A percentile compares a stretch with the other conserved stretches of the same genome.
phyloP scores from a whole-genome alignment of 306 rosid genomes.

The Cicer chorassanicum region DNA sequence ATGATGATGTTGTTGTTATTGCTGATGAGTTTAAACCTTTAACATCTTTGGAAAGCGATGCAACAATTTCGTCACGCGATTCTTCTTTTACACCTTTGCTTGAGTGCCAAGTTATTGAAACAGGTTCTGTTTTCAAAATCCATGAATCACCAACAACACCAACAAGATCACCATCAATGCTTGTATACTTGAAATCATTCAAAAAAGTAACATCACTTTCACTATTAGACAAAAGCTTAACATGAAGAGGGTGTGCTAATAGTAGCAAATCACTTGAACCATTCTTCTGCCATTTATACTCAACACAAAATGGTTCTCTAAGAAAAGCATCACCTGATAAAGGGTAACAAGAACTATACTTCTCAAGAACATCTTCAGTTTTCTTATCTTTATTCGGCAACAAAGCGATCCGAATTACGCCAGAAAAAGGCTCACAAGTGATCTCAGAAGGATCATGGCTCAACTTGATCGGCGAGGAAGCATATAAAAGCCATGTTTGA shows the following conservation, averaged over 20 bases:
- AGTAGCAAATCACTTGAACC: slow-evolving; percentile 71
- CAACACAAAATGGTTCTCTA: slow-evolving; percentile 58
- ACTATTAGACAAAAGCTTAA: neutral
- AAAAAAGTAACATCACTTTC: neutral
- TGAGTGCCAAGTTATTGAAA: slow-evolving; percentile 11
- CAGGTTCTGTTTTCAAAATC: neutral
- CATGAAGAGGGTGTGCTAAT: slow-evolving; percentile 68
- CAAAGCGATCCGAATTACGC: slow-evolving; percentile 57
- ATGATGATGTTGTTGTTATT: neutral
- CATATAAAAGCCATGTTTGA: slow-evolving; percentile 70
- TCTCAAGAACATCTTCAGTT: slow-evolving; percentile 58
- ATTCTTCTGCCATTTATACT: slow-evolving; percentile 71
- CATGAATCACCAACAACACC: slow-evolving; percentile 18
- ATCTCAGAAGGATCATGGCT: slow-evolving; percentile 40
- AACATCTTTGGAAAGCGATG: neutral
- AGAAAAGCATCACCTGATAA: slow-evolving; percentile 64
- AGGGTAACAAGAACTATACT: slow-evolving; percentile 64
- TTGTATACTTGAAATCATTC: slow-evolving; percentile 17
- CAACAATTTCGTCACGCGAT: neutral
- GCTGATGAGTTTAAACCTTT: neutral
- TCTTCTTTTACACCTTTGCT: slow-evolving; percentile 11
- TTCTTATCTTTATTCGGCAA: slow-evolving; percentile 49
- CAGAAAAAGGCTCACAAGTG: slow-evolving; percentile 55
- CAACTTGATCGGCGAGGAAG: slow-evolving; percentile 53
- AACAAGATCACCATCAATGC: slow-evolving; percentile 5